Conservation (phyloP, 169 alveolate genomes). For the Eimeria acervulina region DNA sequence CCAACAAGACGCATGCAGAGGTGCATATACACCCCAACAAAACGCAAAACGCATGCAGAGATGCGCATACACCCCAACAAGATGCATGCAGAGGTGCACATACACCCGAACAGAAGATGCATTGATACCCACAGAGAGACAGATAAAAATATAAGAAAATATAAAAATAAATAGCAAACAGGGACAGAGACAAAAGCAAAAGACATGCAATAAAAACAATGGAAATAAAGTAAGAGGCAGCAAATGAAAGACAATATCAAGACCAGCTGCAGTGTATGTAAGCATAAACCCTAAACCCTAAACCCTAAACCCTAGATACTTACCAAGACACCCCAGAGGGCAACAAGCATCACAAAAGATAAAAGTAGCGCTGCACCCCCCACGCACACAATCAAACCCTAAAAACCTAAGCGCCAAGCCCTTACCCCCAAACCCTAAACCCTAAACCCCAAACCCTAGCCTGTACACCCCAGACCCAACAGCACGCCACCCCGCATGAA, state of each 20-base stretch:
- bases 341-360: constrained; percentile 54
- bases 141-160: neutral
- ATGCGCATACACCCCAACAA: too few relatives aligned
- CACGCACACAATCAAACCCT: neutral
- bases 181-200: neutral
- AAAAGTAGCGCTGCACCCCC: constrained; percentile 20
- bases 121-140: neutral
- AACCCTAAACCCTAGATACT: constrained; percentile 10
- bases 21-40: too few relatives aligned
- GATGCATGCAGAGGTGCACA: too few relatives aligned
- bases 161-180: too few relatives aligned
- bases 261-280: neutral
- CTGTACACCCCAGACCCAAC: too few relatives aligned
- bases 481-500: too few relatives aligned
- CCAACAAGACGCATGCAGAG: neutral
- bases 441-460: neutral
- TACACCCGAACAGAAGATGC: too few relatives aligned
- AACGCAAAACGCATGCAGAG: too few relatives aligned
- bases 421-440: neutral
- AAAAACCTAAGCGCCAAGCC: neutral
- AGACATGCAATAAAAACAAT: neutral
- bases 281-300: neutral
- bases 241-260: neutral
- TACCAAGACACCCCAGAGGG: constrained; percentile 52
- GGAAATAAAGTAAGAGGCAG: neutral